Conservation (phyloP, 1,284 basidiomycete genomes). For the Cutaneotrichosporon arboriforme region DNA sequence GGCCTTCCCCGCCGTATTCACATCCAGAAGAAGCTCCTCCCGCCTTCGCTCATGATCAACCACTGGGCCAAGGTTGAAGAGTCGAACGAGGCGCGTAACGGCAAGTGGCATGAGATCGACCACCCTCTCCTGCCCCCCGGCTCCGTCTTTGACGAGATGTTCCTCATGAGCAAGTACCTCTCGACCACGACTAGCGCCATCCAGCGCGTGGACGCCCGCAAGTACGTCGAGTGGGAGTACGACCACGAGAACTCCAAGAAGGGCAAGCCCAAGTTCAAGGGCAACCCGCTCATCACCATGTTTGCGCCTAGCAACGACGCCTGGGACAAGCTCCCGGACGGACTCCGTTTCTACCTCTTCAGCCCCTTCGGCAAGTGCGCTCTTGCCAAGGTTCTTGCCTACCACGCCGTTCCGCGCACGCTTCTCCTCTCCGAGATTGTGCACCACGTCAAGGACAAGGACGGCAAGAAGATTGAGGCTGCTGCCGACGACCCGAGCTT, state of each 20-base stretch:
- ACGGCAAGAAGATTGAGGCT: constrained; percentile 11
- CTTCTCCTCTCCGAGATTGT: constrained; percentile 57
- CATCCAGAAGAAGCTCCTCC: constrained; percentile 51
- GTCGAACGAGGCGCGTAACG: constrained; percentile 57
- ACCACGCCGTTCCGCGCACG: constrained; percentile 60
- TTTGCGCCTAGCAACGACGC: constrained; percentile 65
- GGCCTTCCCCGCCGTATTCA: constrained; percentile 57
- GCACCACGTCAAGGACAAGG: constrained; percentile 27
- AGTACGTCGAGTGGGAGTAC: constrained; percentile 51
- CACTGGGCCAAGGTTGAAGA: constrained; percentile 52
- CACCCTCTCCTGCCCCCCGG: constrained; percentile 61
- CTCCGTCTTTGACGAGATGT: constrained; percentile 58
- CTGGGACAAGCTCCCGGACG: constrained; percentile 57
- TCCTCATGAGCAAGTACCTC: constrained; percentile 55
- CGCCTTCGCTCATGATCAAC: constrained; percentile 54
- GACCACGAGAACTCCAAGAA: constrained; percentile 45
- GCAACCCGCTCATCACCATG: constrained; percentile 56
- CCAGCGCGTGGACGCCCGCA: constrained; percentile 55
- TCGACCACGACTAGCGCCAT: constrained; percentile 59
- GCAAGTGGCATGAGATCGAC: constrained; percentile 60
- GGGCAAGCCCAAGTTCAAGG: constrained; percentile 49
- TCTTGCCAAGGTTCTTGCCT: constrained; percentile 60
- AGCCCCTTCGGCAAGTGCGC: constrained; percentile 59
- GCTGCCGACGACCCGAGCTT: constrained; percentile 48
- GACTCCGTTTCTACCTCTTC: constrained; percentile 61